Conservation (phyloP, 345 rosid genomes). For the Salix caprea region DNA sequence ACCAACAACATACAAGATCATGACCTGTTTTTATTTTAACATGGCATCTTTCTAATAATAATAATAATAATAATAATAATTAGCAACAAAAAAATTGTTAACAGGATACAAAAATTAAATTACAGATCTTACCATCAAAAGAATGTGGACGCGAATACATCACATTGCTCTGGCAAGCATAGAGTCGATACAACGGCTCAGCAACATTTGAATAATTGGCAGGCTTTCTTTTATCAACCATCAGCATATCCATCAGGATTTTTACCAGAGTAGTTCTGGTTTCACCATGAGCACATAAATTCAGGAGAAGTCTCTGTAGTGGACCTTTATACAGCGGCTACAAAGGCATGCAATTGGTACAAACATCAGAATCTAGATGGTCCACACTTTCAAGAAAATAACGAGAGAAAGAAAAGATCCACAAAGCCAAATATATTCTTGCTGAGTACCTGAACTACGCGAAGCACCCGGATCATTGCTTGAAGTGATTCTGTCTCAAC, state of each 20-base stretch:
- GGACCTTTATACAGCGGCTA: constrained; percentile 95
- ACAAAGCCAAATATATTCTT: background rate
- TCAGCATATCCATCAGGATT: constrained; percentile 82
- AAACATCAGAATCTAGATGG: background rate
- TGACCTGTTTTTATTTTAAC: too few relatives aligned
- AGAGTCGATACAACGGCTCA: constrained; percentile 74
- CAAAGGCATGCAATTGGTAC: constrained; percentile 15
- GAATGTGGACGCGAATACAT: constrained; percentile 89
- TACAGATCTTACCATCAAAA: constrained; percentile 59
- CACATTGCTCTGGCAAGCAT: constrained; percentile 88
- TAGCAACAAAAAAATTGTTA: background rate
- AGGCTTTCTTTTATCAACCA: constrained; percentile 66
- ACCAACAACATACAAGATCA: too few relatives aligned
- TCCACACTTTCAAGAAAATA: too few relatives aligned
- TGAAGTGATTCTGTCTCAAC: constrained; percentile 74
- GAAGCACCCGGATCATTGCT: constrained; percentile 85
- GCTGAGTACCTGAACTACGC: constrained; percentile 74
- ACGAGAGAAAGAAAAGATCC: background rate
- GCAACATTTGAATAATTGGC: constrained; percentile 34
- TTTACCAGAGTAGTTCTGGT: constrained; percentile 72
- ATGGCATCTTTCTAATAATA: too few relatives aligned
- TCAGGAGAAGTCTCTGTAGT: constrained; percentile 85
- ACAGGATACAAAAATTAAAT: background rate
- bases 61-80: too few relatives aligned
- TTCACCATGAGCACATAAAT: constrained; percentile 83